phyloP scores from a whole-genome alignment of 805 yeast species.

The Metschnikowia lochheadii region DNA sequence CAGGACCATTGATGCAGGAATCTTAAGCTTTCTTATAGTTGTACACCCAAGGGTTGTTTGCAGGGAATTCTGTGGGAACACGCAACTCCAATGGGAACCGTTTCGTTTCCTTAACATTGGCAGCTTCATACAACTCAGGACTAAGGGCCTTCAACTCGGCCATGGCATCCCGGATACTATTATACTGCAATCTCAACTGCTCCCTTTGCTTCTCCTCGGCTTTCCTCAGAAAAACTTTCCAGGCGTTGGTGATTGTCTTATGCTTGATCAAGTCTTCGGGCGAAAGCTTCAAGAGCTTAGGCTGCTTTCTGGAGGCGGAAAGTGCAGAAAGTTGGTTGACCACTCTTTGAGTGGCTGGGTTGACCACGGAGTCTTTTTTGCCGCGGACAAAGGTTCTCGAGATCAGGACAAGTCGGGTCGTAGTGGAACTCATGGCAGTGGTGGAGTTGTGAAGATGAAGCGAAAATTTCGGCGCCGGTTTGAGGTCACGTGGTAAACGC shows the following conservation, averaged over 20 bases:
- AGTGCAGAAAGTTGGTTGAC: conserved; percentile 70
- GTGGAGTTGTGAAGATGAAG: neutral
- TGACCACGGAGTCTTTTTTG: conserved; percentile 27
- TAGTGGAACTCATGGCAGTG: conserved; percentile 2
- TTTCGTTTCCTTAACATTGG: conserved; percentile 53
- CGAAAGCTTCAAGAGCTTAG: conserved; percentile 68
- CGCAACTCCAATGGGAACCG: conserved; percentile 81
- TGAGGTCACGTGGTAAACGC: neutral
- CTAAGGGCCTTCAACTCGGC: conserved; percentile 52
- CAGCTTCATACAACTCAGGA: conserved; percentile 56
- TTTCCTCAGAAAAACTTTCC: conserved; percentile 61
- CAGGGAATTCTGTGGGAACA: conserved; percentile 87
- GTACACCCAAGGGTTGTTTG: conserved; percentile 74
- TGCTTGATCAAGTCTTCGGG: conserved; percentile 85
- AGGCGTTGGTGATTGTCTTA: conserved; percentile 74
- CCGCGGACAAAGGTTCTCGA: conserved; percentile 25
- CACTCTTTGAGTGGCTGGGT: conserved; percentile 39
- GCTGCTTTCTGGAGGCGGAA: conserved; percentile 85
- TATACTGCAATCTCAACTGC: conserved; percentile 56
- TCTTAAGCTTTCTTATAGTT: conserved; percentile 23
- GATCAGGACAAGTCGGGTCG: conserved; percentile 1
- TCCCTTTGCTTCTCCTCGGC: conserved; percentile 38
- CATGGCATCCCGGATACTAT: conserved; percentile 67
- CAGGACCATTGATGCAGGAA: neutral
- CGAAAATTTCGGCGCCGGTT: conserved; percentile 4